phyloP scores from a whole-genome alignment of 2,329 filamentous ascomycete genomes.

The Alternaria brassicicola region DNA sequence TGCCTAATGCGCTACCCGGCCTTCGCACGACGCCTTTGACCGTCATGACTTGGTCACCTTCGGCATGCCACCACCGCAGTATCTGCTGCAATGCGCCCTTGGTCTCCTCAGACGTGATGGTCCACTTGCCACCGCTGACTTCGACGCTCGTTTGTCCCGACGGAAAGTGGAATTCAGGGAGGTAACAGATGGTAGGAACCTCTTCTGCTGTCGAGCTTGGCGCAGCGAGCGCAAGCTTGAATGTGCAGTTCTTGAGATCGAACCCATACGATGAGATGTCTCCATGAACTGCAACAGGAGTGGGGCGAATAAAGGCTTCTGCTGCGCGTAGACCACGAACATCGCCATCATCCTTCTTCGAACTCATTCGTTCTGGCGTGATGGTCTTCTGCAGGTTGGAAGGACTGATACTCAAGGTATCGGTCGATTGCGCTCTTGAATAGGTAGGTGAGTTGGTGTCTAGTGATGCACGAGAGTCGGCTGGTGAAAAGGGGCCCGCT shows the following conservation, averaged over 20 bases:
- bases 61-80: constrained; percentile 90
- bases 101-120: constrained; percentile 74
- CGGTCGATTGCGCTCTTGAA: constrained; percentile 58
- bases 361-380: constrained; percentile 59
- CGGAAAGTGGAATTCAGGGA: constrained; percentile 94
- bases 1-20: constrained; percentile 53
- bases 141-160: constrained; percentile 72
- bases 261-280: constrained; percentile 75
- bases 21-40: constrained; percentile 75
- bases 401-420: constrained; percentile 67
- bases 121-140: constrained; percentile 88
- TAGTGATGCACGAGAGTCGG: constrained; percentile 58
- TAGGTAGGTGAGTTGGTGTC: constrained; percentile 59
- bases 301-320: constrained; percentile 89
- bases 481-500: constrained; percentile 56
- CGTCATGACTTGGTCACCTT: constrained; percentile 80
- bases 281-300: constrained; percentile 77
- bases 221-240: constrained; percentile 73
- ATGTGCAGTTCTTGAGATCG: constrained; percentile 78
- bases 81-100: constrained; percentile 74
- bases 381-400: constrained; percentile 76
- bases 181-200: constrained; percentile 78
- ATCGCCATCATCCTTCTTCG: constrained; percentile 32
- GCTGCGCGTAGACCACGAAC: constrained; percentile 77
- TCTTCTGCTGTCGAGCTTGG: constrained; percentile 65